A percentile compares a stretch with the other conserved stretches of the same genome.
phyloP scores from a whole-genome alignment of 495 filamentous ascomycete species.

The Aspergillus ostianus region DNA sequence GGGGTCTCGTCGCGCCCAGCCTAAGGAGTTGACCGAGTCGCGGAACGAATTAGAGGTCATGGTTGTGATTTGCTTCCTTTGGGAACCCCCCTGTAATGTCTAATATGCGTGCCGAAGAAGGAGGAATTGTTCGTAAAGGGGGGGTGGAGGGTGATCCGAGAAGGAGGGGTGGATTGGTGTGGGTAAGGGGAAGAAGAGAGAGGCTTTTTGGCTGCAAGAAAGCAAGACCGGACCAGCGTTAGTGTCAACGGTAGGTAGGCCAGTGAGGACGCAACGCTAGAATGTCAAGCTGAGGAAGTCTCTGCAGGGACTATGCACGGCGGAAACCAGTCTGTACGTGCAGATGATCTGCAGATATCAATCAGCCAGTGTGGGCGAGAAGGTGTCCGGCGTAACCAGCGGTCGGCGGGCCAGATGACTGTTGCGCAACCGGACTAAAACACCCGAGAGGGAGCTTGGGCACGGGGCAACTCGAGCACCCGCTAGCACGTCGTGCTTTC shows the following conservation, averaged over 20 bases:
- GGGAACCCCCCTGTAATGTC: background rate
- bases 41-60: conserved; percentile 93
- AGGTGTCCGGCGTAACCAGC: background rate
- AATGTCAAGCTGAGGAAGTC: conserved; percentile 27
- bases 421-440: conserved; percentile 29
- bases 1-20: conserved; percentile 85
- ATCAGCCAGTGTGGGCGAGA: conserved; percentile 21
- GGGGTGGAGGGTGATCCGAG: background rate
- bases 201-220: background rate
- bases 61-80: conserved; percentile 18
- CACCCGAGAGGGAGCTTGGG: conserved; percentile 23
- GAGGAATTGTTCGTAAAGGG: conserved; percentile 7
- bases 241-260: conserved; percentile 12
- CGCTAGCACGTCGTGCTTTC: conserved; percentile 13
- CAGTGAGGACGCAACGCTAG: conserved; percentile 20
- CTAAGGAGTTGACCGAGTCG: conserved; percentile 89
- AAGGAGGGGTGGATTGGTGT: conserved; percentile 5
- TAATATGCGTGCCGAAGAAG: conserved; percentile 1
- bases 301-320: conserved; percentile 49
- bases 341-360: conserved; percentile 55
- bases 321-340: conserved; percentile 46
- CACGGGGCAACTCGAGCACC: conserved; percentile 22
- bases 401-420: conserved; percentile 41
- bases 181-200: background rate
- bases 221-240: conserved; percentile 18